These are phyloP conservation scores for Metrosideros polymorpha DNA, from an alignment of 441 rosid genomes.

Conservation along the genomic window DNA sequence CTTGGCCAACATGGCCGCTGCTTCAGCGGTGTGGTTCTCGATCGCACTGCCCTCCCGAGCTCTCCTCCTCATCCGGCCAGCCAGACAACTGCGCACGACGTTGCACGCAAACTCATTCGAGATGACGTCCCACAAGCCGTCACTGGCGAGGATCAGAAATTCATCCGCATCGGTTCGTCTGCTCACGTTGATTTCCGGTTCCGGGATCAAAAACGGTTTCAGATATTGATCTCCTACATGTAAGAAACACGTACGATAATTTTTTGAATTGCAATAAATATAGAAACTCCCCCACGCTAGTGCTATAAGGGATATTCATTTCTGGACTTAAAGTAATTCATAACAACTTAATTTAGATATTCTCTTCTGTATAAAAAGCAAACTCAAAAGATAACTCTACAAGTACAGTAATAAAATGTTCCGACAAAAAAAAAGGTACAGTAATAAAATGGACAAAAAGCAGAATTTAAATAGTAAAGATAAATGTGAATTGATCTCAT, in stretches of 20 bases:
- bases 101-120: not conserved
- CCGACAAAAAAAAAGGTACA: not conserved
- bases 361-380: not conserved
- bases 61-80: not conserved
- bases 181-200: slow-evolving; percentile 4
- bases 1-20: not conserved
- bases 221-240: slow-evolving; percentile 3
- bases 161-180: not conserved
- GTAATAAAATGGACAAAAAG: not conserved
- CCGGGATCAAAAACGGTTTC: slow-evolving; percentile 2
- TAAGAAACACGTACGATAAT: not conserved
- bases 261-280: not conserved
- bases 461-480: not conserved
- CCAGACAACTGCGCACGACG: slow-evolving; percentile 2
- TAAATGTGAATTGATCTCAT: not conserved
- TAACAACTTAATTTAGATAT: not conserved
- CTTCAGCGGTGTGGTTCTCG: not conserved
- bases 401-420: not conserved
- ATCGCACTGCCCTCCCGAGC: not conserved
- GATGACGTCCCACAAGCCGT: slow-evolving; percentile 8
- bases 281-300: not conserved
- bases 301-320: not conserved
- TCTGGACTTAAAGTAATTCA: not conserved
- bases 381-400: no score
- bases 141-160: slow-evolving; percentile 7